Conservation (phyloP, 306 rosid genomes). For the Glycyrrhiza uralensis region DNA sequence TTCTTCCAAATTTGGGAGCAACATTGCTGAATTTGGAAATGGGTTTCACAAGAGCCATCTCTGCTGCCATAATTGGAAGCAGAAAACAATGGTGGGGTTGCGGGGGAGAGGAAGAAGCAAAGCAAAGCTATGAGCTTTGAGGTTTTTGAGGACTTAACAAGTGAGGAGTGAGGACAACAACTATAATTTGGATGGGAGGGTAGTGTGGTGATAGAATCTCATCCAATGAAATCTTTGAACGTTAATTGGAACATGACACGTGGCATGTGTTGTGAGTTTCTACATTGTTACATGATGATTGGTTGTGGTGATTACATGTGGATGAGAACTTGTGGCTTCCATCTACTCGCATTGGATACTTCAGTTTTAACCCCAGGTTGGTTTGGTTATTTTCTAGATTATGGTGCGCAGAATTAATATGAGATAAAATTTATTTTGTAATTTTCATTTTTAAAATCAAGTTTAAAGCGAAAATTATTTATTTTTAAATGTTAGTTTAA, state of each 20-base stretch:
- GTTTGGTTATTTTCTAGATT: neutral
- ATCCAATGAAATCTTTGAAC: slow-evolving; percentile 62
- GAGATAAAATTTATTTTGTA: neutral
- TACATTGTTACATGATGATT: slow-evolving; percentile 33
- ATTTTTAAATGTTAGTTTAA: too few species aligned
- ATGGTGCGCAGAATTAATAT: neutral
- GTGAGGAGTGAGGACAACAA: neutral
- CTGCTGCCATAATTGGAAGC: slow-evolving; percentile 55
- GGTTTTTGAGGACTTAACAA: neutral
- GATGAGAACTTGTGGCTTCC: slow-evolving; percentile 35
- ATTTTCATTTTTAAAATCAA: neutral
- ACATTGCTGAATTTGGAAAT: slow-evolving; percentile 60
- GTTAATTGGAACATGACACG: slow-evolving; percentile 48
- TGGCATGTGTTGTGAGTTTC: slow-evolving; percentile 32
- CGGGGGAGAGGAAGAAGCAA: neutral
- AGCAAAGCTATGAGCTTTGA: neutral
- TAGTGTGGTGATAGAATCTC: slow-evolving; percentile 57
- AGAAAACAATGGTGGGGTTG: neutral
- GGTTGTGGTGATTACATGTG: slow-evolving; percentile 42
- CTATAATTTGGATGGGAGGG: neutral
- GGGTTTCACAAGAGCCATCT: slow-evolving; percentile 88
- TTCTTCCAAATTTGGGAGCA: slow-evolving; percentile 43
- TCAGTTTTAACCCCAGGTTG: neutral
- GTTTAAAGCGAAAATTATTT: neutral
- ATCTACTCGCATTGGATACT: neutral